Evolutionary conservation across 2,329 filamentous ascomycete species (phyloP), one percentile per base, ranked within the genome.

Genomic region (Macrophomina phaseolina): DNA sequence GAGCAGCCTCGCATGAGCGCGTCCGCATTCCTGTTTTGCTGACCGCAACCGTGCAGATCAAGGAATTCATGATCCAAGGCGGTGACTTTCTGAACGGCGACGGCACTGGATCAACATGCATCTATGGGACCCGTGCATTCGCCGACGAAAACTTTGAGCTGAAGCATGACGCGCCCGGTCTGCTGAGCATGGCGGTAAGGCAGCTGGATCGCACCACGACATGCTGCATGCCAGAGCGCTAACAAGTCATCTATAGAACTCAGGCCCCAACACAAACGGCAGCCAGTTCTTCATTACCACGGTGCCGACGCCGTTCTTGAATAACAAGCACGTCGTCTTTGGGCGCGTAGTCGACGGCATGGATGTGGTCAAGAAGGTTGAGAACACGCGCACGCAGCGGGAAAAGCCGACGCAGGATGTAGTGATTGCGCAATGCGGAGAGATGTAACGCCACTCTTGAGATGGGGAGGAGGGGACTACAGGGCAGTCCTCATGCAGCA

Each of bases 241-340:
- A 53, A 66, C 64, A 32, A 14, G 46, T 38, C 40, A 16, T n/a
- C 30, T 46, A 38, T 69, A 95, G 90, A 97, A 97, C 77, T 91
- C 91, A 34, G 94, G 94, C 0, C 91, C 92, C 64, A 91, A 97
- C 80, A 94, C 92, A 71, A 98, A 98, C 79, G 95, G 95, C 45
- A 93, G 89, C 68, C 95, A 98, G 76, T 99, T 99, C 84, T 99
- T 99, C 85, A 94, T 98, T 82, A 97, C 94, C 2, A 95, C 92
- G 0, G 91, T 91, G 1, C 85, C 91, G 5, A 95, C 94, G 0
- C 92, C 93, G 1, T 96, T 96, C 76, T 83, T 99, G 32, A 91
- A 98, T 80, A 87, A 87, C 75, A 98, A 98, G 81, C 95, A 99
- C 78, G 93, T 97, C 66, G 94, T 98, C 18, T 98, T 98, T 73